Conservation (phyloP, 192 early-diverging fungal genomes). For the Mortierella alpina region DNA sequence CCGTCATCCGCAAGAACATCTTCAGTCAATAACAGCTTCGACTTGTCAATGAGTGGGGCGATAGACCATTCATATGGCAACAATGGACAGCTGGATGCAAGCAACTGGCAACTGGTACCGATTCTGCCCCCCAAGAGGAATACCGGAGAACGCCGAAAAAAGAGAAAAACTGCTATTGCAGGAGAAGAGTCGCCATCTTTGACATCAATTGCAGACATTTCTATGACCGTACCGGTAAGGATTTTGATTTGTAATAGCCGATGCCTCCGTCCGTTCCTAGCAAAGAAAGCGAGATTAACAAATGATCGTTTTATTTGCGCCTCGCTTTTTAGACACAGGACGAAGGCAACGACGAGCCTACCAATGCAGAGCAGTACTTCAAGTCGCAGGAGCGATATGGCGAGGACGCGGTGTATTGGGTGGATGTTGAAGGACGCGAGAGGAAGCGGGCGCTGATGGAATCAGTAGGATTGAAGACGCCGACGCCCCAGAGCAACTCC, state of each 20-base stretch:
- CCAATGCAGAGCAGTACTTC: constrained; percentile 24
- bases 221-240: not conserved
- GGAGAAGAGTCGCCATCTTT: not conserved
- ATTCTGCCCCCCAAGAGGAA: not conserved
- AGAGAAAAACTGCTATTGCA: not conserved
- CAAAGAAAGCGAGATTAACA: not conserved
- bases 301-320: too few species aligned
- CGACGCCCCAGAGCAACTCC: not conserved
- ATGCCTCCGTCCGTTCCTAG: not conserved
- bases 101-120: constrained; percentile 22
- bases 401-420: constrained; percentile 33
- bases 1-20: constrained; percentile 4
- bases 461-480: constrained; percentile 27
- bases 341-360: constrained; percentile 5
- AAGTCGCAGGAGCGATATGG: constrained; percentile 12
- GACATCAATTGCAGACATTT: not conserved
- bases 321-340: constrained; percentile 3
- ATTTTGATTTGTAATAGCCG: not conserved
- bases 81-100: not conserved
- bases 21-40: not conserved
- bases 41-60: not conserved
- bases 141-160: not conserved
- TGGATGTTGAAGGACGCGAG: constrained; percentile 37
- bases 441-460: constrained; percentile 30
- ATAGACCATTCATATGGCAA: not conserved